Evolutionary conservation across 305 asterid genomes (phyloP).

Genomic region (Rubia peregrina): DNA sequence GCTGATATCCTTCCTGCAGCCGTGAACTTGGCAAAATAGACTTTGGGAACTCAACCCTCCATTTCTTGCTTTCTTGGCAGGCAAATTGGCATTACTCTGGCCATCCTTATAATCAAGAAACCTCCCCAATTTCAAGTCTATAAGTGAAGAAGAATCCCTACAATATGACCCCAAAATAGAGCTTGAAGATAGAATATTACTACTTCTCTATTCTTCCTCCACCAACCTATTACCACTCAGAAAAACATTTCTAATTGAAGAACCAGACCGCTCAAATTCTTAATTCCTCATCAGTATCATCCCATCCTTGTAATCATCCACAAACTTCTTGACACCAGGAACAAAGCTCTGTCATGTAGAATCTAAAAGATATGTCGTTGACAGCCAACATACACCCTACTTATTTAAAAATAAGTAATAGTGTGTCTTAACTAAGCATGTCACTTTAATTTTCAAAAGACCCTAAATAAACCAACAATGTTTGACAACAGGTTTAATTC

Average conservation of each 20-base stretch:
- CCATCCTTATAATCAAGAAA: constrained; percentile 28
- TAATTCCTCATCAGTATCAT: constrained; percentile 21
- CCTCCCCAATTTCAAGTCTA: constrained; percentile 36
- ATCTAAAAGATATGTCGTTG: no score
- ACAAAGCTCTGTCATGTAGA: no score
- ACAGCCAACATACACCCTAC: no score
- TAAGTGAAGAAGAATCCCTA: constrained; percentile 26
- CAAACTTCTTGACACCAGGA: constrained; percentile 25
- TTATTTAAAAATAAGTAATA: no score
- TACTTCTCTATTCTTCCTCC: constrained; percentile 19
- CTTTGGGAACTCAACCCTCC: constrained; percentile 26
- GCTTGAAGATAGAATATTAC: constrained; percentile 26
- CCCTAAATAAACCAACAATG: no score
- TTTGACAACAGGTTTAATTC: no score
- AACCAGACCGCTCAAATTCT: constrained; percentile 26
- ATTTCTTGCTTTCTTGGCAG: constrained; percentile 26
- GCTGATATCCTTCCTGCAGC: constrained; percentile 39
- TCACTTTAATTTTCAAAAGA: no score
- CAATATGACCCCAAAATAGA: constrained; percentile 24
- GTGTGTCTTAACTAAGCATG: no score
- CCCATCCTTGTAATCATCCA: constrained; percentile 18
- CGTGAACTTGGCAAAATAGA: constrained; percentile 39
- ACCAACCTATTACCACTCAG: constrained; percentile 12
- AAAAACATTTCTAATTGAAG: constrained; percentile 17
- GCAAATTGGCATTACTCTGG: constrained; percentile 17